Percentiles rank a stretch among this genome's conserved stretches.
Conservation (phyloP, 495 filamentous ascomycete genomes). For the Pseudomonodictys pantanalensis region DNA sequence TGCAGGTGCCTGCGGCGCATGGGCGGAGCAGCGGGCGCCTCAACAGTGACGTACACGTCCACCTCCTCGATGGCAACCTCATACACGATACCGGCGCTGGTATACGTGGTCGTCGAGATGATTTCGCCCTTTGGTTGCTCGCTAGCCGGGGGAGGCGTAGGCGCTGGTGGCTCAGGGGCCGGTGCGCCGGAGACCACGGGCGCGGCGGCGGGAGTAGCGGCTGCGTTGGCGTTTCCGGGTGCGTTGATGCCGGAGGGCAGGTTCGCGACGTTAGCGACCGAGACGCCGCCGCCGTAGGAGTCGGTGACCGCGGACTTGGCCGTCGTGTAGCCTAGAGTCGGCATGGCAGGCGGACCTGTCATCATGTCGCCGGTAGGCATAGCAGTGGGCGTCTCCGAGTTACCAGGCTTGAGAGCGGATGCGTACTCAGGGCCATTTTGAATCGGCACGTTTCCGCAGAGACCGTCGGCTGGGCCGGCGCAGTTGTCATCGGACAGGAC, state of each 20-base stretch:
- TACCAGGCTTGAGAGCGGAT: slow-evolving; percentile 8
- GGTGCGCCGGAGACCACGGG: background rate
- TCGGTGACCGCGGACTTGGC: slow-evolving; percentile 30
- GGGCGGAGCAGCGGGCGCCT: slow-evolving; percentile 3
- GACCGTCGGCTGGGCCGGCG: slow-evolving; percentile 41
- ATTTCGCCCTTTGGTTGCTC: slow-evolving; percentile 3
- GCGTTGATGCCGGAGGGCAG: background rate
- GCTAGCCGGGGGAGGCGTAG: slow-evolving; percentile 7
- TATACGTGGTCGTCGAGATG: slow-evolving; percentile 36
- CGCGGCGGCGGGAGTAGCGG: background rate
- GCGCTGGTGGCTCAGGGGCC: too few species aligned
- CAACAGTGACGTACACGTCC: slow-evolving; percentile 22
- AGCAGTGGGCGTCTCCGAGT: background rate
- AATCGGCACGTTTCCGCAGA: slow-evolving; percentile 56
- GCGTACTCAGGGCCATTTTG: slow-evolving; percentile 54
- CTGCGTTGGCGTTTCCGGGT: background rate
- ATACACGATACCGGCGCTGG: slow-evolving; percentile 35
- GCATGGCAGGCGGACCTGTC: background rate
- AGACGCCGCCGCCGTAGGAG: slow-evolving; percentile 21
- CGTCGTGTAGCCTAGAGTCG: slow-evolving; percentile 25
- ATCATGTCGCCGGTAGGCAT: background rate
- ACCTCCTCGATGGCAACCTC: slow-evolving; percentile 41
- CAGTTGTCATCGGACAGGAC: slow-evolving; percentile 42
- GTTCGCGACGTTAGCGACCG: slow-evolving; percentile 15
- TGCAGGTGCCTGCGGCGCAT: slow-evolving; percentile 12